A percentile compares a stretch with the other conserved stretches of the same genome.
Conservation (phyloP, 495 filamentous ascomycete genomes). For the Neurospora discreta region DNA sequence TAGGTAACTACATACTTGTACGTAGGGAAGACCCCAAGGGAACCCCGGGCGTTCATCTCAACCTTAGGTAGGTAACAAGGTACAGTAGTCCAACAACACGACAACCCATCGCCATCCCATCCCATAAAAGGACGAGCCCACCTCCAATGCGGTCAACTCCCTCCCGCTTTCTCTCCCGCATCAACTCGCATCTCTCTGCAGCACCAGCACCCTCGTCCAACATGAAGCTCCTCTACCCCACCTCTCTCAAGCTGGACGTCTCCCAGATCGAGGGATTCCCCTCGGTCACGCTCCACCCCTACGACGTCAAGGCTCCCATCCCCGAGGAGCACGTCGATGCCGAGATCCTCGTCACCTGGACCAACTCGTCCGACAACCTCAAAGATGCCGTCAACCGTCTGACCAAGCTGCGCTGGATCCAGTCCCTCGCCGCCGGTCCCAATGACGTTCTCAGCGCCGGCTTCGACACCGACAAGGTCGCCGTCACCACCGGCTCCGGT, state of each 20-base stretch:
- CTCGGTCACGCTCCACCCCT: conserved; percentile 36
- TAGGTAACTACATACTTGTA: too few species aligned
- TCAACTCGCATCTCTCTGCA: not conserved
- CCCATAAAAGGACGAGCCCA: not conserved
- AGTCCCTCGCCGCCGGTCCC: conserved; percentile 48
- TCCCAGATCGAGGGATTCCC: conserved; percentile 41
- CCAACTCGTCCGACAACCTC: conserved; percentile 42
- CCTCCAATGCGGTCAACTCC: not conserved
- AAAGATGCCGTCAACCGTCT: conserved; percentile 36
- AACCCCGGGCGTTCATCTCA: not conserved
- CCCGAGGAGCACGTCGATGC: conserved; percentile 42
- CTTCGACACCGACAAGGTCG: conserved; percentile 34
- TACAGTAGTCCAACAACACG: not conserved
- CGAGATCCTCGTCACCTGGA: conserved; percentile 45
- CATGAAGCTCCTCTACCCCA: conserved; percentile 56
- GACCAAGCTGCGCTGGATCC: conserved; percentile 47
- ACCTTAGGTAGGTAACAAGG: too few species aligned
- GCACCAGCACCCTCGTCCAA: not conserved
- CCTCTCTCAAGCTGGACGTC: conserved; percentile 40
- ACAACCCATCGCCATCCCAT: not conserved
- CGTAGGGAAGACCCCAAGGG: too few species aligned
- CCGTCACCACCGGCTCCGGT: conserved; percentile 46
- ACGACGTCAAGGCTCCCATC: conserved; percentile 42
- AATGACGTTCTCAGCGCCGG: conserved; percentile 49
- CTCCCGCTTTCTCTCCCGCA: not conserved